Evolutionary conservation across 257 asterid genomes (phyloP), one percentile per base, ranked within the genome.

Genomic region (Datura wrightii): DNA sequence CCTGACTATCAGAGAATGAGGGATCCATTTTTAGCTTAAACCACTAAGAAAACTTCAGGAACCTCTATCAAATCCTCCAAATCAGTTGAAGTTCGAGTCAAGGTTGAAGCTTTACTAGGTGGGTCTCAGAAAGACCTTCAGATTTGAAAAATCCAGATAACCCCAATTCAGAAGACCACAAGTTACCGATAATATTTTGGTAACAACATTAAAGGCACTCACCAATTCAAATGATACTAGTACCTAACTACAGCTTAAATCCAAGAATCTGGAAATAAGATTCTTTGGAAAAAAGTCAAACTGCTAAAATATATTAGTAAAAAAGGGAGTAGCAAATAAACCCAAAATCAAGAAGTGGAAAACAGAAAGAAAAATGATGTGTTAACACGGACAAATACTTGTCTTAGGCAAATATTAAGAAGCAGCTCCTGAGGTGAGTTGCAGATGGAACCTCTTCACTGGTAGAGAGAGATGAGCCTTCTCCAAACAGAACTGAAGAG

Each of bases 21-120:
- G 89, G 82, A 37, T 81, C 94, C 97, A 92, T 92, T 66, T 62
- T 62, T 79, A n/a, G 37, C 10, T n/a, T 36, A 58, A 71, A 54
- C 74, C 42, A 41, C 69, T 72, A 31, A 84, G 53, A 8, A 65
- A 80, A 63, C 8, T 54, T 15, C 83, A 79, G 83, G 56, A 44
- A 83, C 55, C 48, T 44, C 58, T 53, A 37, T 39, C 24, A 56
- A 70, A 76, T 11, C 10, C 37, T 56, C 83, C 24, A 9, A 82
- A 31, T 54, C 81, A 82, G 34, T 24, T 50, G 48, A 56, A 83
- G 79, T 76, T 15, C 67, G 16, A 86, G 84, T 85, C 72, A 86
- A 66, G 84, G 86, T 85, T 42, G 74, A 46, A 85, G 16, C 84
- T 86, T 86, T 84, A 54, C 54, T 34, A 16, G 67, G 52, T 3